Percentiles rank a stretch among this genome's conserved stretches.
These are phyloP conservation scores for Candida rishiriensis DNA, from an alignment of 805 yeast genomes.

Conservation along the genomic window DNA sequence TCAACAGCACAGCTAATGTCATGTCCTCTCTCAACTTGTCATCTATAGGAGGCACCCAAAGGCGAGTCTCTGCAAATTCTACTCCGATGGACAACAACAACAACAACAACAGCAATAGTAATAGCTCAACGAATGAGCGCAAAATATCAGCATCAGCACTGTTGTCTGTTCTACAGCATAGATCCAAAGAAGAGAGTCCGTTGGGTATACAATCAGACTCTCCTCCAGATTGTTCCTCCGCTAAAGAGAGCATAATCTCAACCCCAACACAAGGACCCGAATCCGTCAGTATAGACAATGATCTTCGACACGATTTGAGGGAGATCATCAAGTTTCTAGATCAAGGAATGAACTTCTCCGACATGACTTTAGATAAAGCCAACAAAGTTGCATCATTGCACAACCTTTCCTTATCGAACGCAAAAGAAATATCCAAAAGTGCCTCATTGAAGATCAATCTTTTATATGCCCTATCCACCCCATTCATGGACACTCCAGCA, in stretches of 20 bases:
- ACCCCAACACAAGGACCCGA: too few relatives aligned
- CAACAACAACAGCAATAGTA: neutral
- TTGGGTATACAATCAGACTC: too few relatives aligned
- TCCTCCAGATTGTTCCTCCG: too few relatives aligned
- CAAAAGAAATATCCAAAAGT: conserved; percentile 32
- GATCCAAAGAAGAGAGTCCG: too few relatives aligned
- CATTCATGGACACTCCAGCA: conserved; percentile 44
- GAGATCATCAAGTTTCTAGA: conserved; percentile 47
- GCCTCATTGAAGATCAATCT: conserved; percentile 41
- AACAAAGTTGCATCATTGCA: conserved; percentile 50
- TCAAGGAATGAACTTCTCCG: conserved; percentile 25
- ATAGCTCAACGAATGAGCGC: too few relatives aligned
- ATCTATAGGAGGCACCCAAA: too few relatives aligned
- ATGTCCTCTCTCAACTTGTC: neutral
- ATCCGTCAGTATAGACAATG: conserved; percentile 10
- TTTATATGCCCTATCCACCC: conserved; percentile 63
- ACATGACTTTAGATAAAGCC: conserved; percentile 19
- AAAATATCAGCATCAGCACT: too few relatives aligned
- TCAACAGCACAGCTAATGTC: neutral
- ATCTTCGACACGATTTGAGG: conserved; percentile 38
- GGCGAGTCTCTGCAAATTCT: too few relatives aligned
- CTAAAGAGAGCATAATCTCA: too few relatives aligned
- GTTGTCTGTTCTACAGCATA: too few relatives aligned
- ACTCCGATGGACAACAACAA: neutral
- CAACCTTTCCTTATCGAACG: conserved; percentile 48